Evolutionary conservation across 768 basidiomycete genomes (phyloP).

Genomic region (Trichaptum fuscoviolaceum): DNA sequence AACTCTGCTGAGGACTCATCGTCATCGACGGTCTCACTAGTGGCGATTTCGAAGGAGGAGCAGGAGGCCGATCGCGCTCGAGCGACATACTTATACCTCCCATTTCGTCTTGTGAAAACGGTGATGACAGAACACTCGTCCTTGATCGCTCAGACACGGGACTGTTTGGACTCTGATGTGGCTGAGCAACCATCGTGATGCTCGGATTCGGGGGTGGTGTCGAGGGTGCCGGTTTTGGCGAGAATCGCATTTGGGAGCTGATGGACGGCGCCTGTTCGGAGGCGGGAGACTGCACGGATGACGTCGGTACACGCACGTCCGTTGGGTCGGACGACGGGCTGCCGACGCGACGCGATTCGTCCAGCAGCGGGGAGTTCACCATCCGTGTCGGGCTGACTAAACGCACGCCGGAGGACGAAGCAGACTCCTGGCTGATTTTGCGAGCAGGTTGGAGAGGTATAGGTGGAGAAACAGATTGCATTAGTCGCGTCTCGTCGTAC

Average conservation of each 20-base stretch:
- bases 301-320: not conserved
- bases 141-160: not conserved
- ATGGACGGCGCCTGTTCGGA: not conserved
- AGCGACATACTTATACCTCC: not conserved
- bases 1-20: not conserved
- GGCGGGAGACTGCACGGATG: not conserved
- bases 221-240: not conserved
- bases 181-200: constrained; percentile 1
- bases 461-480: not conserved
- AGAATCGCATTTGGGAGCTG: not conserved
- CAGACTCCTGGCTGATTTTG: not conserved
- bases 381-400: not conserved
- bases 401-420: not conserved
- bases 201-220: not conserved
- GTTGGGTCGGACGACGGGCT: not conserved
- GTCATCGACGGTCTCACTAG: constrained; percentile 3
- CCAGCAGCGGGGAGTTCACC: not conserved
- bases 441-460: not conserved
- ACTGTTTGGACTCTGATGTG: not conserved
- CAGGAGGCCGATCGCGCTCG: constrained; percentile 10
- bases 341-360: not conserved
- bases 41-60: constrained; percentile 24
- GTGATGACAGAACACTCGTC: not conserved
- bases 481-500: not conserved
- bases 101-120: not conserved